phyloP scores from a whole-genome alignment of 2,329 filamentous ascomycete genomes.

The Seiridium cupressi region DNA sequence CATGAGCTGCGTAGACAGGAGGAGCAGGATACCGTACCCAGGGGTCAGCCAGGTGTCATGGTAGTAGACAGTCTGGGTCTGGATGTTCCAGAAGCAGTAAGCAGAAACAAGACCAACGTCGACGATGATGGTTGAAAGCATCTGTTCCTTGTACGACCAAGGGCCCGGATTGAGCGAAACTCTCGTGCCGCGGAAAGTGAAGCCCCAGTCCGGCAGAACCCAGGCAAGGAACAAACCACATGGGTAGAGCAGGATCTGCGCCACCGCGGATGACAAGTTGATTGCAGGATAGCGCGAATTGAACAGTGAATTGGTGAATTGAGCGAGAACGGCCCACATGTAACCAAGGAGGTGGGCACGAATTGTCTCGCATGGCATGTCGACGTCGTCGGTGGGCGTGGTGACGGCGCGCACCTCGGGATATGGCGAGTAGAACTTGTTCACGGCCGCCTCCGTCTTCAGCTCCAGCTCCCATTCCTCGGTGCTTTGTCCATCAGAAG shows the following conservation, averaged over 20 bases:
- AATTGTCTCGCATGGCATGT: slow-evolving; percentile 37
- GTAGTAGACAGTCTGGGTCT: not conserved
- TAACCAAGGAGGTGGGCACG: slow-evolving; percentile 36
- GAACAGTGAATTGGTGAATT: slow-evolving; percentile 38
- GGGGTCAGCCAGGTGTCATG: slow-evolving; percentile 14
- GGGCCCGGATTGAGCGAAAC: slow-evolving; percentile 54
- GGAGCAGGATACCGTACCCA: slow-evolving; percentile 47
- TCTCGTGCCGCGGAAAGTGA: slow-evolving; percentile 36
- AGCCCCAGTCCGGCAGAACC: slow-evolving; percentile 30
- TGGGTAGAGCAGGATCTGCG: slow-evolving; percentile 37
- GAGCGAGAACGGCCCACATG: slow-evolving; percentile 28
- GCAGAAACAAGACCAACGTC: slow-evolving; percentile 40
- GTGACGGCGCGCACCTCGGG: slow-evolving; percentile 45
- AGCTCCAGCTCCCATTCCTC: not conserved
- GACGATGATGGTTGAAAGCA: slow-evolving; percentile 57
- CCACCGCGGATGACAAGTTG: slow-evolving; percentile 35
- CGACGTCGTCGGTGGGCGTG: slow-evolving; percentile 35
- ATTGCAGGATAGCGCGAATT: slow-evolving; percentile 40
- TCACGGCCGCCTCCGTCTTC: not conserved
- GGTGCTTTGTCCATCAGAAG: not conserved
- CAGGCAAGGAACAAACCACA: slow-evolving; percentile 32
- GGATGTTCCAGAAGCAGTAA: not conserved
- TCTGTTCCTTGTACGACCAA: slow-evolving; percentile 58
- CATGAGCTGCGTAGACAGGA: slow-evolving; percentile 48
- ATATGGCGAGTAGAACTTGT: slow-evolving; percentile 28